Evolutionary conservation across 2,329 filamentous ascomycete species (phyloP).

Genomic region (Botryotinia globosa): DNA sequence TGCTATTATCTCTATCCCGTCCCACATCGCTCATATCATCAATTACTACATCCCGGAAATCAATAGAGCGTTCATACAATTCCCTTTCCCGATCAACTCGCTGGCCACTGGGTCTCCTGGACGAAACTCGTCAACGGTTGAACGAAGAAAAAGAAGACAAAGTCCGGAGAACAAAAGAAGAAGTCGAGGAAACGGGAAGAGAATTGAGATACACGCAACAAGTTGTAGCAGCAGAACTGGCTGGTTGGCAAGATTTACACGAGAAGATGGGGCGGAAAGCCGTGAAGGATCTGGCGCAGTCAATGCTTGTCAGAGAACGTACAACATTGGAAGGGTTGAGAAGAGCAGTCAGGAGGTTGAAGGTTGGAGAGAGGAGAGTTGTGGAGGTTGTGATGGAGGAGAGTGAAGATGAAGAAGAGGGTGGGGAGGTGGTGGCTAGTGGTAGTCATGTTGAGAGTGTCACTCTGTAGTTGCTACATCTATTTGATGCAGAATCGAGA

Average conservation of each 20-base stretch:
- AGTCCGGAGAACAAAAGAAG: constrained; percentile 64
- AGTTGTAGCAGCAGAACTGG: constrained; percentile 85
- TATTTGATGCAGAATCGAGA: neutral
- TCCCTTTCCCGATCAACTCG: constrained; percentile 71
- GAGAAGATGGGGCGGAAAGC: constrained; percentile 72
- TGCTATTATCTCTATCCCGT: constrained; percentile 74
- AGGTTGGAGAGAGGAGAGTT: constrained; percentile 13
- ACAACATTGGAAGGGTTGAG: constrained; percentile 77
- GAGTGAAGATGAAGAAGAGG: neutral
- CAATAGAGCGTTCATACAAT: constrained; percentile 73
- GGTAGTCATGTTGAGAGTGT: constrained; percentile 8
- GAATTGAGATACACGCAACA: constrained; percentile 92
- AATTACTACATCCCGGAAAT: constrained; percentile 71
- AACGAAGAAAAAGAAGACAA: constrained; percentile 83
- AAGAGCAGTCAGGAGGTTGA: constrained; percentile 62
- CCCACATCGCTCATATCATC: constrained; percentile 74
- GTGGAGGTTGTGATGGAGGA: neutral
- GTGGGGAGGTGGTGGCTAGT: neutral
- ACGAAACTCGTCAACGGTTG: constrained; percentile 79
- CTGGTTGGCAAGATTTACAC: constrained; percentile 90
- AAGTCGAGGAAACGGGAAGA: constrained; percentile 70
- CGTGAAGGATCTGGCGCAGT: constrained; percentile 70
- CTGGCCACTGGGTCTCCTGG: constrained; percentile 78
- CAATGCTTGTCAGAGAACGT: constrained; percentile 76
- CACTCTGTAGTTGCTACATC: constrained; percentile 6